Evolutionary conservation across 2,329 filamentous ascomycete genomes (phyloP), one percentile per base, ranked within the genome.

Genomic region (Venturia asperata): DNA sequence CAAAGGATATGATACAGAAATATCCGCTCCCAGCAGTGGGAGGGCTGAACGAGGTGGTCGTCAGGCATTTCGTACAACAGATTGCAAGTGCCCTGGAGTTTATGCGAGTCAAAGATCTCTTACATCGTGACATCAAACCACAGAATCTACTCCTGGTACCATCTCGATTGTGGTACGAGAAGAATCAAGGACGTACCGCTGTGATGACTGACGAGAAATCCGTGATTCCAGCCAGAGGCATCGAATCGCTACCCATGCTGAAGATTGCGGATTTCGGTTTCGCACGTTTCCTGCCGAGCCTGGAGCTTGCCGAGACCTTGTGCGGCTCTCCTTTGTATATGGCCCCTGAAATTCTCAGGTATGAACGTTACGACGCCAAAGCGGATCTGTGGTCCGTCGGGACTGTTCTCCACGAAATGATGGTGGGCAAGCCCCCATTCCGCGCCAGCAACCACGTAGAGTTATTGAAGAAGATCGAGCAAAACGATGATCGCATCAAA

Each of bases 231-330:
- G 84, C 88, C 34, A 87, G 88, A 34, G 94, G 94, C 9, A 80
- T 99, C 39, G 82, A 85, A 64, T 94, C 92, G 21, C 78, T 99
- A 52, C 94, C 94, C 5, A 95, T 97, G 88, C 85, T 99, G 67
- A 99, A 99, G 79, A 87, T 99, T 70, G 94, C 94, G 66, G 94
- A 99, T 78, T 99, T 99, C 73, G 94, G 94, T n/a, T 99, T 99
- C 74, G 94, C 94, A 65, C 87, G 94, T 65, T 91, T 95, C 65
- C 80, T 99, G 61, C 93, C 94, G 1, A 87, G 90, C 9, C 96
- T 93, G 0, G 93, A 92, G 5, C 83, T 99, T 68, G 94, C 94
- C 13, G 94, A 99, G 75, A 99, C 94, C 0, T 85, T 99, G 0
- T 99, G 94, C 75, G 94, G 94, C 21, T 97, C 94, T 15, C 94